These are phyloP conservation scores for Circinella minor DNA, from an alignment of 371 early-diverging fungal species.

Conservation along the genomic window DNA sequence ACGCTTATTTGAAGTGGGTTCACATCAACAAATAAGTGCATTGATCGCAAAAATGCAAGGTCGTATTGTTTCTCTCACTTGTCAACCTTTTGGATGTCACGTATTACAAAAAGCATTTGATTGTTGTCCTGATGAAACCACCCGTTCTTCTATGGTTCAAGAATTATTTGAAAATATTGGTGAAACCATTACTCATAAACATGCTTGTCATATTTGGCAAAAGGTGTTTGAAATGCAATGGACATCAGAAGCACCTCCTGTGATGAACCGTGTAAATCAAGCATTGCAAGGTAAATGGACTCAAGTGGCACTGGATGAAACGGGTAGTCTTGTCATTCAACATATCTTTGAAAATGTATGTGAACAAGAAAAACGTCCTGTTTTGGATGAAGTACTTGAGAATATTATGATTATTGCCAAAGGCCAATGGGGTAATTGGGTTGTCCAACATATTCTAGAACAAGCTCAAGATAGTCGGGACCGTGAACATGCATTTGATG, in stretches of 20 bases:
- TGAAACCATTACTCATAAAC: constrained; percentile 77
- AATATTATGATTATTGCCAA: constrained; percentile 65
- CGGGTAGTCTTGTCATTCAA: constrained; percentile 81
- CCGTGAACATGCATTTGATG: constrained; percentile 52
- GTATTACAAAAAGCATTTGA: constrained; percentile 82
- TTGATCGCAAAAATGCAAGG: constrained; percentile 68
- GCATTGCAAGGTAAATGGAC: constrained; percentile 69
- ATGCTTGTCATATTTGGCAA: constrained; percentile 85
- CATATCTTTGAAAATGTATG: constrained; percentile 78
- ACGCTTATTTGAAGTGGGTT: constrained; percentile 69
- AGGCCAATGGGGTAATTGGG: constrained; percentile 86
- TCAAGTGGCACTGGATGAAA: constrained; percentile 76
- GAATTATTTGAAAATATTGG: constrained; percentile 68
- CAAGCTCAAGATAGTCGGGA: constrained; percentile 62
- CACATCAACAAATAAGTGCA: constrained; percentile 59
- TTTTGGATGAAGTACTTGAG: constrained; percentile 64
- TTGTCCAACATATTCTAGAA: constrained; percentile 76
- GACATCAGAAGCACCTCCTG: constrained; percentile 49
- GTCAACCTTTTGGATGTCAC: constrained; percentile 82
- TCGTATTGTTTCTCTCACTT: constrained; percentile 64
- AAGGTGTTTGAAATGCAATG: constrained; percentile 76
- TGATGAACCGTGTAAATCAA: constrained; percentile 65
- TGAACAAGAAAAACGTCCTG: constrained; percentile 65
- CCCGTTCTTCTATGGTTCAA: constrained; percentile 57
- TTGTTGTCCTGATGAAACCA: constrained; percentile 60